Evolutionary conservation across 164 flowering plant genomes (phyloP), one percentile per base, ranked within the genome.

Genomic region (Vitis amurensis): DNA sequence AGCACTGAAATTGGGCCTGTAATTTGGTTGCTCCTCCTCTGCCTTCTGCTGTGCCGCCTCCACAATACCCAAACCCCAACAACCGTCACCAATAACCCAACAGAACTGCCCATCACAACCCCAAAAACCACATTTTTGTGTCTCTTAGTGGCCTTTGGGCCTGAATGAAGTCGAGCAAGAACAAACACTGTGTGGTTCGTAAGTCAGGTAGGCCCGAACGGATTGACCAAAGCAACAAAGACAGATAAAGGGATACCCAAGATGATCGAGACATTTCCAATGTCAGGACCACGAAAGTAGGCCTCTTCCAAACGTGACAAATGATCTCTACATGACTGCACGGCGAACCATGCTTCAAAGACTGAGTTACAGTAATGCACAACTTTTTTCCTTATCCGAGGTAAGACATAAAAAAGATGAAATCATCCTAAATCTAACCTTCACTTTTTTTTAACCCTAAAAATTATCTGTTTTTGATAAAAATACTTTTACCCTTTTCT

Each of bases 251-350:
- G 74, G 68, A 50, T 72, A 71, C 52, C 68, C 71, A 10, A 31
- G 8, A 61, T 68, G 31, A 52, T 55, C 1, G 89, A 68, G 48
- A 80, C 74, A 65, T 84, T 86, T 47, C 83, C 86, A 16, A 59
- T 70, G 0, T 62, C 50, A n/a, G 76, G 53, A 1, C 81, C 85
- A 1, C 37, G 52, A 9, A 84, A 69, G 64, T 80, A 78, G 7
- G 80, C 61, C 0, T 82, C 74, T 47, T 66, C 80, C 12, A 84
- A 49, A 2, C 60, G 66, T 23, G 79, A 72, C 23, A 87, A 50
- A 52, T 72, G 78, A 0, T 78, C 61, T 1, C 74, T 80, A 66
- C 92, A 88, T 11, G 79, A 15, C 0, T 76, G 37, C 94, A 90
- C 8, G 84, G 79, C 5, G 85, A 76, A 61, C 61, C 61, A 68